Conservation (phyloP, 1,284 basidiomycete genomes). For the Irpex lacteus region DNA sequence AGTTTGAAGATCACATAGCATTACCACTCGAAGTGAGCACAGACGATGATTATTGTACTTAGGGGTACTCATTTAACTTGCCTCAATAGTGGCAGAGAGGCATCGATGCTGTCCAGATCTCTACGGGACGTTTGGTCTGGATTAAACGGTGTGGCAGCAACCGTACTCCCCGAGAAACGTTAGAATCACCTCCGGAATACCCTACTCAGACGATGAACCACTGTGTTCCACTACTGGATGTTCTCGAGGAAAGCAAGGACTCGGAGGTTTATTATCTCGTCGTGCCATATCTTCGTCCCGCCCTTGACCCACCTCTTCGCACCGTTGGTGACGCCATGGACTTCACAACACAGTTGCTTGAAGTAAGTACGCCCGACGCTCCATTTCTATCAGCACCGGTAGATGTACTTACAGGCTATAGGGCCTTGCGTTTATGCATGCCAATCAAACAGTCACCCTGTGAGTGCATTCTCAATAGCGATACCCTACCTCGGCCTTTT, state of each 20-base stretch:
- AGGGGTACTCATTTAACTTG: neutral
- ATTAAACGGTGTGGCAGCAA: neutral
- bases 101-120: neutral
- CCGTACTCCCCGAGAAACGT: neutral
- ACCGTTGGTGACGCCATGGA: conserved; percentile 26
- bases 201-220: neutral
- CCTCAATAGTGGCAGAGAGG: neutral
- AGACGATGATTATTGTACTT: neutral
- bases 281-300: conserved; percentile 24
- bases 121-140: neutral
- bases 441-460: neutral
- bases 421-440: neutral
- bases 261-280: conserved; percentile 19
- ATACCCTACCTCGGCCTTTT: neutral
- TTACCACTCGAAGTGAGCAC: neutral
- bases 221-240: neutral
- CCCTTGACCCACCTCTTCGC: conserved; percentile 20
- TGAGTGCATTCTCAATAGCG: neutral
- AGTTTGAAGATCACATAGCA: neutral
- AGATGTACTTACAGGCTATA: neutral
- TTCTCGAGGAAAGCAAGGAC: conserved; percentile 7
- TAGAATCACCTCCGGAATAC: neutral
- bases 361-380: conserved; percentile 16
- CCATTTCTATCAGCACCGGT: neutral
- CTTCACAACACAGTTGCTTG: conserved; percentile 24